Conservation (phyloP, 164 flowering plant species). For the Nymphaea thermarum region DNA sequence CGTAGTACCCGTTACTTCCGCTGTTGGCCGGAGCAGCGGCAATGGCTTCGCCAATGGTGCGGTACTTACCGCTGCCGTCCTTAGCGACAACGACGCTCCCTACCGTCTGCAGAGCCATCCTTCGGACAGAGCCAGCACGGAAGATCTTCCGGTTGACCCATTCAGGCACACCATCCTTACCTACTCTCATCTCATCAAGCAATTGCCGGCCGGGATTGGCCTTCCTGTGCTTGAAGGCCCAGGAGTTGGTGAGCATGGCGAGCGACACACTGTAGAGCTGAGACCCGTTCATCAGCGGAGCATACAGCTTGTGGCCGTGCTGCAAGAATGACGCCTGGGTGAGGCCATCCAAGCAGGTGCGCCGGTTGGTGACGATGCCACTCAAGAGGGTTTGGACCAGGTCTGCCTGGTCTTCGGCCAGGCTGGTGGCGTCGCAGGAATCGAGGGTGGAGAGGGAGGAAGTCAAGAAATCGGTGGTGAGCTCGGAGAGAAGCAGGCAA, state of each 20-base stretch:
- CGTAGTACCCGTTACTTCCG: too few relatives aligned
- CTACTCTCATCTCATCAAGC: too few relatives aligned
- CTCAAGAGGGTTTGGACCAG: slow-evolving; percentile 26
- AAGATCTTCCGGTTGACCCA: too few relatives aligned
- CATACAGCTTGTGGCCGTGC: slow-evolving; percentile 6
- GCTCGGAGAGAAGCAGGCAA: slow-evolving; percentile 15
- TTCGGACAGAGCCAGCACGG: too few relatives aligned
- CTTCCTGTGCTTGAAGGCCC: slow-evolving; percentile 6
- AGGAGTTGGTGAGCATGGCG: slow-evolving; percentile 13
- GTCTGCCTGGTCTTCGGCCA: slow-evolving; percentile 6
- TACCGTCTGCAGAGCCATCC: too few relatives aligned
- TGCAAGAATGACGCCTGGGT: slow-evolving; percentile 4
- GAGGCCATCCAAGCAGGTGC: slow-evolving; percentile 23
- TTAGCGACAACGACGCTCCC: too few relatives aligned
- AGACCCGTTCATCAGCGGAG: slow-evolving; percentile 11
- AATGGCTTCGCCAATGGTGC: too few relatives aligned
- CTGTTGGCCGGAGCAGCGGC: too few relatives aligned
- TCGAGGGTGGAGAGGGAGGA: slow-evolving; percentile 8
- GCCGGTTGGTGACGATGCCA: slow-evolving; percentile 23
- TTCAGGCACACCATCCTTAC: too few relatives aligned
- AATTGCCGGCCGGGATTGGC: too few relatives aligned
- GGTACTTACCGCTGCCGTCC: too few relatives aligned
- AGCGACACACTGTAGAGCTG: slow-evolving; percentile 16
- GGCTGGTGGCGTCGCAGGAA: slow-evolving; percentile 4
- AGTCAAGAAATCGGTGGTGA: slow-evolving; percentile 19